These are phyloP conservation scores for Kwoniella dejecticola DNA, from an alignment of 768 basidiomycete genomes.

Conservation along the genomic window DNA sequence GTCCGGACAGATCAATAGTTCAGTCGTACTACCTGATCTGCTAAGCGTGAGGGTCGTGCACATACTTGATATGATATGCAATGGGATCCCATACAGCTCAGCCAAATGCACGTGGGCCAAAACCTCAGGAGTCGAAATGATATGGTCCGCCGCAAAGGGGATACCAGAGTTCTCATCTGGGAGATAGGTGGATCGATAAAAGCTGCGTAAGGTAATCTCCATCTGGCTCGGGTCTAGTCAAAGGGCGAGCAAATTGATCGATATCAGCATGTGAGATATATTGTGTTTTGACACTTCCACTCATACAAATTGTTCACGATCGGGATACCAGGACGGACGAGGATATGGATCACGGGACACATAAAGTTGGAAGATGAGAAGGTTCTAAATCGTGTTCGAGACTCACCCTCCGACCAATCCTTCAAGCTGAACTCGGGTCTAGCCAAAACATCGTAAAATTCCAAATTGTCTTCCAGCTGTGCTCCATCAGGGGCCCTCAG, in stretches of 20 bases:
- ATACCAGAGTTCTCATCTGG: conserved; percentile 24
- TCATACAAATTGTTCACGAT: too few species aligned
- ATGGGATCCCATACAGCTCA: conserved; percentile 32
- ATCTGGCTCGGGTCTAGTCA: conserved; percentile 60
- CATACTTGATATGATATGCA: conserved; percentile 56
- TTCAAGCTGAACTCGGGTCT: conserved; percentile 67
- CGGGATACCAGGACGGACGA: conserved; percentile 67
- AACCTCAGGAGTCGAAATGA: conserved; percentile 30
- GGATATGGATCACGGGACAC: not conserved
- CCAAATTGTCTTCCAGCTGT: conserved; percentile 51
- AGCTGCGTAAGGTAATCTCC: conserved; percentile 63
- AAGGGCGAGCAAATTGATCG: not conserved
- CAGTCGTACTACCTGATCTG: not conserved
- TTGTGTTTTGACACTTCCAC: conserved; percentile 31
- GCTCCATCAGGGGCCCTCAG: conserved; percentile 39
- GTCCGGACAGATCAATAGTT: not conserved
- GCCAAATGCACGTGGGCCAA: conserved; percentile 39
- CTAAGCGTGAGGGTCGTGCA: conserved; percentile 10
- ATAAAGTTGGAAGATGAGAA: not conserved
- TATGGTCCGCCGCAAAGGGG: conserved; percentile 36
- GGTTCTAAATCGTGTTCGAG: not conserved
- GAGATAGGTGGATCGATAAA: conserved; percentile 30
- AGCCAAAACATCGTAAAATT: conserved; percentile 65
- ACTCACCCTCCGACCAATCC: conserved; percentile 67
- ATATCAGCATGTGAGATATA: not conserved